These are phyloP conservation scores for Penicillium canescens DNA, from an alignment of 495 filamentous ascomycete genomes.

Conservation along the genomic window DNA sequence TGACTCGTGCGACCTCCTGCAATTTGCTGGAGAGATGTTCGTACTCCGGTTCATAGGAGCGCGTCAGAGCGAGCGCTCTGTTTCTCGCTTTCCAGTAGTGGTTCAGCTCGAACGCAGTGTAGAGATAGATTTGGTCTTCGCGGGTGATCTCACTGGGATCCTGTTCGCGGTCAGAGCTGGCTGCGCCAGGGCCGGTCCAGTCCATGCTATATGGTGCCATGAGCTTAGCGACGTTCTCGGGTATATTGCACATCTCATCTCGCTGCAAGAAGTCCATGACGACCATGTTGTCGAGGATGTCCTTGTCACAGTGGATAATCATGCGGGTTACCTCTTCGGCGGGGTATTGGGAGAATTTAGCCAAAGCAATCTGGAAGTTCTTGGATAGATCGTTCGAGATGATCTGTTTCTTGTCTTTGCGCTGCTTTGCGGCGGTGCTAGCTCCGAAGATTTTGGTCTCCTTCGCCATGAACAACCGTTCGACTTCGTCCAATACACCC, in stretches of 20 bases:
- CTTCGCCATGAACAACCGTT: slow-evolving; percentile 95
- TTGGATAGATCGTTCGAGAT: slow-evolving; percentile 90
- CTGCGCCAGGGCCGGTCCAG: slow-evolving; percentile 89
- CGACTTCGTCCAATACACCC: slow-evolving; percentile 95
- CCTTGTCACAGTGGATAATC: slow-evolving; percentile 92
- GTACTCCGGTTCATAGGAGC: slow-evolving; percentile 85
- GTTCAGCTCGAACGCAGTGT: slow-evolving; percentile 90
- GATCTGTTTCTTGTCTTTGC: slow-evolving; percentile 95
- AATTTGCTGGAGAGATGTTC: slow-evolving; percentile 84
- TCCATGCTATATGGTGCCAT: slow-evolving; percentile 95
- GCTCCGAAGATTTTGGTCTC: slow-evolving; percentile 84
- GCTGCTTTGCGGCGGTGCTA: slow-evolving; percentile 62
- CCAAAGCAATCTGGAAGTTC: slow-evolving; percentile 87
- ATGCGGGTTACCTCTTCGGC: slow-evolving; percentile 84
- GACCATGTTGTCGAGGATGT: slow-evolving; percentile 88
- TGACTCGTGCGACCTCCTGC: slow-evolving; percentile 76
- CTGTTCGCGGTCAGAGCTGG: slow-evolving; percentile 76
- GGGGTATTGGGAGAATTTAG: slow-evolving; percentile 81
- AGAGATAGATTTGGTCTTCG: slow-evolving; percentile 92
- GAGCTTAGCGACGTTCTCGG: slow-evolving; percentile 85
- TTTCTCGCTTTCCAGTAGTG: slow-evolving; percentile 99
- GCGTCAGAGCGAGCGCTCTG: slow-evolving; percentile 82
- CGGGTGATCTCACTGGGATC: slow-evolving; percentile 87
- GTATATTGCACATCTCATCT: slow-evolving; percentile 87
- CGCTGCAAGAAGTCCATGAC: slow-evolving; percentile 96